Base-by-base conservation (phyloP, 2,329 filamentous ascomycete species). In the Daldinia eschscholtzii region DNA sequence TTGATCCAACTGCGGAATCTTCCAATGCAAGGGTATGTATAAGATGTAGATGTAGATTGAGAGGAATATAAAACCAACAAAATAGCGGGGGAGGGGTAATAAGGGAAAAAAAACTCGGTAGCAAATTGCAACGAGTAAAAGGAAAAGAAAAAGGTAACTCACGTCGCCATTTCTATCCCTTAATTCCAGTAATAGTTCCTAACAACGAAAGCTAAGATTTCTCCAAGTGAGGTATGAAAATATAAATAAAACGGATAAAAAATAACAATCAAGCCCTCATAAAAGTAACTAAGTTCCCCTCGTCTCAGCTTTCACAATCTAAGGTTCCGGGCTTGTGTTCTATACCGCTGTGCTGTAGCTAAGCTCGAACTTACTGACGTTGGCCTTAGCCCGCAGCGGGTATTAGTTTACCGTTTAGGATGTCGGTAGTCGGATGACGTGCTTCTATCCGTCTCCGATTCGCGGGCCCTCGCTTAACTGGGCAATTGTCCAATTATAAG, bases 81-180 rank as follows among this genome's bases (percentile, higher is more conserved):
- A 26, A 73, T 76, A 67, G 75, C 68, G 70, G 75, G 74, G 73
- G 75, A 76, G 74, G 76, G 73, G 75, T 48, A 73, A 35, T 52
- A 64, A 53, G 48, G 30, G 15, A 73, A 41, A 58, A 67, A 53
- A 53, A 37, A n/a, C 35, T 37, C 9, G 59, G 59, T 46, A 57
- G 33, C n/a, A 12, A 50, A 13, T 50, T 50, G 6, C 26, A 30
- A 30, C 46, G 13, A 50, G 13, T n/a, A 57, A 46, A 57, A 61
- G 46, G 44, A 37, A 44, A 28, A 35, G 53, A 50, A 41, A 20
- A 23, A 26, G 26, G 23, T 18, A 52, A 75, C 75, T 75, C 67
- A 77, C 77, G 76, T 78, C 52, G 77, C 77, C 77, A 79, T 79
- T 13, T 62, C 75, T 58, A 57, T 18, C 10, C 28, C 48, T 37